Percentiles rank a stretch among this genome's conserved stretches.
Evolutionary conservation across 176 grass and related monocot species (phyloP).

Genomic region (Phoenix roebelenii): DNA sequence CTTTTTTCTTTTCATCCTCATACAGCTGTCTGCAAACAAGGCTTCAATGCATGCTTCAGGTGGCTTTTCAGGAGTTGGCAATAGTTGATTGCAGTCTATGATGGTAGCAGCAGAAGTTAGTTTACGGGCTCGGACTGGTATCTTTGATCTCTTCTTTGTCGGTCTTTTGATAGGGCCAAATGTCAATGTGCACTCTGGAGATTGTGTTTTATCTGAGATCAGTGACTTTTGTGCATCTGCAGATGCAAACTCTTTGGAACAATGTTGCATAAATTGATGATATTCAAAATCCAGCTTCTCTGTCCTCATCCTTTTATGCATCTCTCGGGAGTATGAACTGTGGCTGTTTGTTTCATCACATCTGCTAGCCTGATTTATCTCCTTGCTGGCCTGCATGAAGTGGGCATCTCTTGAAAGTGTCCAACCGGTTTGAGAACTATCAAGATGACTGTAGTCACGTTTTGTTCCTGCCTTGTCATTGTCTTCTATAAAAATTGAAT

Average conservation of each 20-base stretch:
- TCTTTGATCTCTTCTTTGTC: constrained; percentile 44
- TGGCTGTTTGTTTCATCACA: too few species aligned
- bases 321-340: too few species aligned
- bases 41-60: constrained; percentile 33
- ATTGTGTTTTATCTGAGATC: neutral
- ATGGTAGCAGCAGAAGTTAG: constrained; percentile 18
- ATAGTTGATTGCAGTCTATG: neutral
- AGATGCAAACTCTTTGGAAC: constrained; percentile 13
- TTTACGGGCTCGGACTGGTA: constrained; percentile 20
- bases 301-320: neutral
- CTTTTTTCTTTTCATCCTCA: constrained; percentile 46
- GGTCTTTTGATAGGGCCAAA: constrained; percentile 23
- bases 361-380: too few species aligned
- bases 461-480: too few species aligned
- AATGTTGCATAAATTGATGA: neutral
- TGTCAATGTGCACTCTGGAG: constrained; percentile 33
- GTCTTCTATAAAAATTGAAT: too few species aligned
- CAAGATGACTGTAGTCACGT: too few species aligned
- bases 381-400: too few species aligned
- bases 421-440: too few species aligned
- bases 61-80: neutral
- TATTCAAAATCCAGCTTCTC: constrained; percentile 15
- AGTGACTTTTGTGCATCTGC: constrained; percentile 4
- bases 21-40: constrained; percentile 20
- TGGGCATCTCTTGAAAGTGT: too few species aligned